phyloP scores from a whole-genome alignment of 1,284 basidiomycete species.

The Malassezia nana region DNA sequence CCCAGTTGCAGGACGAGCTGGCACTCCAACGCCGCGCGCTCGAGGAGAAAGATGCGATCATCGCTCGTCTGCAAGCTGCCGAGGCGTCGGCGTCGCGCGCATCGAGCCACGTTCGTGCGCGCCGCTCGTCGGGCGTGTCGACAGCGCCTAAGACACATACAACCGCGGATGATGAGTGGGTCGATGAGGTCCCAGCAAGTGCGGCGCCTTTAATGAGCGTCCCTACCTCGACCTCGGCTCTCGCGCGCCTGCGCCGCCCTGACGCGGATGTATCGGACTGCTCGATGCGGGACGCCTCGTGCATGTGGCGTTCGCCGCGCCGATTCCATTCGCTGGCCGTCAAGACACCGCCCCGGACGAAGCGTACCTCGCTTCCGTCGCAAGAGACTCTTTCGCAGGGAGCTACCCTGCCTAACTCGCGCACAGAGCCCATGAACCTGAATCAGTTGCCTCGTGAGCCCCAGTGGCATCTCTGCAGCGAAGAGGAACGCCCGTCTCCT shows the following conservation, averaged over 20 bases:
- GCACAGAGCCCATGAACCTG: neutral
- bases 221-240: neutral
- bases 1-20: neutral
- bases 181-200: conserved; percentile 5
- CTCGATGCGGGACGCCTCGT: conserved; percentile 18
- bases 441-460: conserved; percentile 3
- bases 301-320: conserved; percentile 3
- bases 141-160: neutral
- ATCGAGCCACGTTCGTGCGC: neutral
- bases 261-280: conserved; percentile 16
- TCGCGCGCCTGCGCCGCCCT: conserved; percentile 1
- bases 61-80: neutral
- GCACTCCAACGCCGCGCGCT: neutral
- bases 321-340: neutral
- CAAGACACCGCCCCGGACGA: neutral
- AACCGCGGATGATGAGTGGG: conserved; percentile 11
- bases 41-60: conserved; percentile 9
- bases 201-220: neutral
- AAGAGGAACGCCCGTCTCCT: conserved; percentile 17
- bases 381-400: neutral
- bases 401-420: neutral
- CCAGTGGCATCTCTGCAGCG: conserved; percentile 13
- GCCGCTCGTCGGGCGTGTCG: neutral
- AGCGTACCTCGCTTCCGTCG: neutral
- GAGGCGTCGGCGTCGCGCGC: neutral